Evolutionary conservation across 345 rosid species (phyloP).

Genomic region (Raphanus sativus): DNA sequence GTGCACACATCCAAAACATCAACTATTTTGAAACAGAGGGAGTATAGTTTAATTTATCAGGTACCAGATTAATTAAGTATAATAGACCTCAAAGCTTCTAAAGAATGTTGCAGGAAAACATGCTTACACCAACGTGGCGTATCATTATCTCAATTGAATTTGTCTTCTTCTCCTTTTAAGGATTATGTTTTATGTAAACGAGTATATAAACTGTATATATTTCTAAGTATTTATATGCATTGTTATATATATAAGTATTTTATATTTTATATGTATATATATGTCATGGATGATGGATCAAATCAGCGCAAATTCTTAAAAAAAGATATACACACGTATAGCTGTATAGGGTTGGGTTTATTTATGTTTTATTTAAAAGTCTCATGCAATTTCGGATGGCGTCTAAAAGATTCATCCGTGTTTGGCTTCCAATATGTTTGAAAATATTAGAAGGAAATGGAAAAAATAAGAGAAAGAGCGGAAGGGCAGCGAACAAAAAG

Average conservation of each 20-base stretch:
- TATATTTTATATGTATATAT: too few relatives aligned
- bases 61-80: constrained; percentile 16
- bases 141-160: not conserved
- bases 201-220: not conserved
- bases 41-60: constrained; percentile 18
- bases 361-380: not conserved
- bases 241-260: not conserved
- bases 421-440: not conserved
- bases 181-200: not conserved
- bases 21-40: too few relatives aligned
- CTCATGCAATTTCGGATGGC: not conserved
- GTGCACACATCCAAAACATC: too few relatives aligned
- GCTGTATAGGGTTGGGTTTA: too few relatives aligned
- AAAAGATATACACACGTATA: not conserved
- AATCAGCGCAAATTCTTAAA: not conserved
- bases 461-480: not conserved
- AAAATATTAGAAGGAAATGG: not conserved
- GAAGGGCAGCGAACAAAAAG: too few relatives aligned
- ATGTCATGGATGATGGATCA: too few relatives aligned
- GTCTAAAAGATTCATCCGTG: not conserved
- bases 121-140: constrained; percentile 23
- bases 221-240: not conserved
- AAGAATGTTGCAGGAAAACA: constrained; percentile 24
- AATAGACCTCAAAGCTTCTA: constrained; percentile 12
- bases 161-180: not conserved